A percentile compares a stretch with the other conserved stretches of the same genome.
Conservation (phyloP, 176 grass and related monocot genomes). For the Cenchrus fungigraminus region DNA sequence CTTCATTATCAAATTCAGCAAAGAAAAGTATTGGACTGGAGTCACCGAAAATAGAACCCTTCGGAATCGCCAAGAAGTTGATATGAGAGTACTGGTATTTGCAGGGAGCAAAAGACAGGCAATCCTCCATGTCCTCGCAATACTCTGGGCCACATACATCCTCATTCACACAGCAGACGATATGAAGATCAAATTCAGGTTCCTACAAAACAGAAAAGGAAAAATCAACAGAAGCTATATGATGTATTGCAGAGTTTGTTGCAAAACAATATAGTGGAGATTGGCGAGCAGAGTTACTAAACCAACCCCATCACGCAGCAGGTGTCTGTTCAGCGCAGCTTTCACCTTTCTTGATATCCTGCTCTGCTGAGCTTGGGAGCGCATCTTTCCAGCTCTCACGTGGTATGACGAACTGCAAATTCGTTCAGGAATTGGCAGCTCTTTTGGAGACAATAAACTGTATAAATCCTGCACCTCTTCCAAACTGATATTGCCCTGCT, state of each 20-base stretch:
- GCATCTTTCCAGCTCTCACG: not conserved
- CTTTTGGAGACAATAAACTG: not conserved
- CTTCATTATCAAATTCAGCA: constrained; percentile 36
- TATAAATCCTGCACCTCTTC: not conserved
- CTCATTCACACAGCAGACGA: constrained; percentile 30
- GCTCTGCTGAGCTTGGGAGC: not conserved
- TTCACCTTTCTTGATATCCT: constrained; percentile 7
- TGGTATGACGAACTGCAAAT: not conserved
- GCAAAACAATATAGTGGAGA: too few relatives aligned
- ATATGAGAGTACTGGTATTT: constrained; percentile 34
- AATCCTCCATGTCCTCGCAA: not conserved
- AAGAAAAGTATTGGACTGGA: constrained; percentile 10
- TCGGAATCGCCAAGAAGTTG: constrained; percentile 27
- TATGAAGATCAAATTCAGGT: constrained; percentile 32
- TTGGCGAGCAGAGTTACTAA: not conserved
- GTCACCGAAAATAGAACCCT: not conserved
- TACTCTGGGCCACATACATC: constrained; percentile 23
- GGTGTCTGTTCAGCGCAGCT: not conserved
- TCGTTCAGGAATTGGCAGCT: not conserved
- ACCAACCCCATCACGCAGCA: constrained; percentile 23
- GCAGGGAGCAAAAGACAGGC: not conserved
- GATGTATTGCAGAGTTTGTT: too few relatives aligned
- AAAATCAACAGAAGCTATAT: not conserved
- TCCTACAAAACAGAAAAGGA: not conserved
- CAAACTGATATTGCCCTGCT: not conserved